Conservation (phyloP, 1,284 basidiomycete species). For the Sporisorium reilianum region DNA sequence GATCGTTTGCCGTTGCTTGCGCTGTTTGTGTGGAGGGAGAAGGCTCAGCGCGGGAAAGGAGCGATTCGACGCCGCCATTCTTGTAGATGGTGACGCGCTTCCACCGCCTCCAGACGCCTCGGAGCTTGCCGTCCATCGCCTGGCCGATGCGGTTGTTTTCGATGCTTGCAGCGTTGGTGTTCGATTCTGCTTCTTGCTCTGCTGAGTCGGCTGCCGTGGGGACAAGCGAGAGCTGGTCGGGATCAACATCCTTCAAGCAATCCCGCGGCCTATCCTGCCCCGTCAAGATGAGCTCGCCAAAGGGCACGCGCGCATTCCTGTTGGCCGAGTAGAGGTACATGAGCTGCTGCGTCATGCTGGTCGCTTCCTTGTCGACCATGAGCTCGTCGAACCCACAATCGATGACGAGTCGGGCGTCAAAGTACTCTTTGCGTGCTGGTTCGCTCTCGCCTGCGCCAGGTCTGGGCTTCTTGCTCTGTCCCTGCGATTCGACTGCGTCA, state of each 20-base stretch:
- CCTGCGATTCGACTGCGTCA: constrained; percentile 27
- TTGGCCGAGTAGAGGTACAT: constrained; percentile 90
- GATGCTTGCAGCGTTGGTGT: constrained; percentile 19
- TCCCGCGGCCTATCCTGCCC: constrained; percentile 72
- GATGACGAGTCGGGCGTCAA: constrained; percentile 78
- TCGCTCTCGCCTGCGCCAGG: constrained; percentile 68
- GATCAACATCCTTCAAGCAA: constrained; percentile 33
- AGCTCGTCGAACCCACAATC: constrained; percentile 94
- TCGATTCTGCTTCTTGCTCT: not conserved
- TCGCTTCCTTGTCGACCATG: constrained; percentile 95
- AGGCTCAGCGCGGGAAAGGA: constrained; percentile 13
- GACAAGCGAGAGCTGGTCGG: constrained; percentile 29
- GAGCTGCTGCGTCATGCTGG: constrained; percentile 86
- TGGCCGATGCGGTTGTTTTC: constrained; percentile 76
- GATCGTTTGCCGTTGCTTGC: not conserved
- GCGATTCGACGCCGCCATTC: constrained; percentile 70
- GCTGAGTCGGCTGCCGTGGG: constrained; percentile 1
- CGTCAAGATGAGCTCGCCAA: constrained; percentile 80
- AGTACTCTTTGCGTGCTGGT: constrained; percentile 71
- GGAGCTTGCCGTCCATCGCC: constrained; percentile 80
- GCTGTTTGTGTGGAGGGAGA: not conserved
- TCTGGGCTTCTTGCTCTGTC: constrained; percentile 68
- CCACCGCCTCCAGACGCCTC: constrained; percentile 84
- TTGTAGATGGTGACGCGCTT: constrained; percentile 82
- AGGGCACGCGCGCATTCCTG: constrained; percentile 78